Conservation (phyloP, 768 basidiomycete genomes). For the Serpula lacrymans region DNA sequence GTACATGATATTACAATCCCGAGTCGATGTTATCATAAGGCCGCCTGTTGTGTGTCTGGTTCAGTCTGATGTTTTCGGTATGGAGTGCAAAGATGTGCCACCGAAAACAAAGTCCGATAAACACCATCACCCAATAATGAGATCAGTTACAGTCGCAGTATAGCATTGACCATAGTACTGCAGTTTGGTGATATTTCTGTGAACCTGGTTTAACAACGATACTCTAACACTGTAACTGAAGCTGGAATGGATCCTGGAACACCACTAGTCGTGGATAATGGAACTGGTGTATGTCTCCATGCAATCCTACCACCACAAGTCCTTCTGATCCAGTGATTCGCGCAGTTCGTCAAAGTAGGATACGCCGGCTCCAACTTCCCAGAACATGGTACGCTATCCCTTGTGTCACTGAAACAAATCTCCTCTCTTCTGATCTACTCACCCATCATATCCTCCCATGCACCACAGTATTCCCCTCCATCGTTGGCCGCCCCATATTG, state of each 20-base stretch:
- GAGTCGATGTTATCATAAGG: too few species aligned
- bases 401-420: too few species aligned
- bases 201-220: too few species aligned
- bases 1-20: too few species aligned
- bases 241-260: constrained; percentile 27
- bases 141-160: constrained; percentile 1
- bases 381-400: constrained; percentile 64
- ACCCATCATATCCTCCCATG: neutral
- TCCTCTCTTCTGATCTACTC: neutral
- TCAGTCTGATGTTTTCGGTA: too few species aligned
- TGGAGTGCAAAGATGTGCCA: neutral
- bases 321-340: neutral
- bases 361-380: constrained; percentile 95
- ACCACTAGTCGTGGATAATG: constrained; percentile 83
- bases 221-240: too few species aligned
- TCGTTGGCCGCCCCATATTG: constrained; percentile 94
- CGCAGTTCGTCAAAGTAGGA: constrained; percentile 86
- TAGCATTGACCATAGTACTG: constrained; percentile 1
- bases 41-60: too few species aligned
- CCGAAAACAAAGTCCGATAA: constrained; percentile 17
- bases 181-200: too few species aligned
- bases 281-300: constrained; percentile 67
- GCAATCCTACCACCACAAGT: constrained; percentile 5
- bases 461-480: constrained; percentile 88
- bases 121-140: constrained; percentile 7